Evolutionary conservation across 805 yeast species (phyloP).

Genomic region (Saccharomyces mikatae): DNA sequence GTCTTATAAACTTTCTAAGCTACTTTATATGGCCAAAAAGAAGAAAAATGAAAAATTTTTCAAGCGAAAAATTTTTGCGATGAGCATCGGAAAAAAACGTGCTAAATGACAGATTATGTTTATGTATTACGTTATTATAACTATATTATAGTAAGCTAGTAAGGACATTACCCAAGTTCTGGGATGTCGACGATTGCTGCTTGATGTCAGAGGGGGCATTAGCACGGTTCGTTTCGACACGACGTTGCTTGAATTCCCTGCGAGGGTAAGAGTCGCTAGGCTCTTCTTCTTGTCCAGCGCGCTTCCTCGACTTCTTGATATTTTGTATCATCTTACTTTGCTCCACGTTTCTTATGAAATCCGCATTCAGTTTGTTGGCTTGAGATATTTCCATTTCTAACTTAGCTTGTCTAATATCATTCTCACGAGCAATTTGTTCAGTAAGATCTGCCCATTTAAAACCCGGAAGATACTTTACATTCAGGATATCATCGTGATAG

Average conservation of each 20-base stretch:
- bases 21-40: not conserved
- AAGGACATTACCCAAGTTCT: conserved; percentile 39
- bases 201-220: conserved; percentile 43
- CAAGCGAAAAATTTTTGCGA: conserved; percentile 4
- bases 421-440: conserved; percentile 84
- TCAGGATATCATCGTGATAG: conserved; percentile 90
- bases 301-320: conserved; percentile 37
- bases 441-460: conserved; percentile 95
- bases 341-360: conserved; percentile 77
- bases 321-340: conserved; percentile 71
- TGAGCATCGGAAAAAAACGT: conserved; percentile 2
- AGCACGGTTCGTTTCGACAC: conserved; percentile 58
- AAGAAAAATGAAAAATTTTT: conserved; percentile 10
- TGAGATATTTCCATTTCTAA: conserved; percentile 82
- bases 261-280: conserved; percentile 28
- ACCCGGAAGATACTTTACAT: conserved; percentile 79
- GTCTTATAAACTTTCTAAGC: not conserved
- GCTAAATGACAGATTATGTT: not conserved
- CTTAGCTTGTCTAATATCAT: conserved; percentile 80
- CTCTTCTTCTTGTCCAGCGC: conserved; percentile 15
- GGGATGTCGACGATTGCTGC: conserved; percentile 34
- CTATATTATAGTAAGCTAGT: conserved; percentile 41
- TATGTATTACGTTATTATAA: not conserved
- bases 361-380: conserved; percentile 78
- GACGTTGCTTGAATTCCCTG: conserved; percentile 64